Conservation (phyloP, 352 stramenopile species). For the Phytophthora cryptogea region DNA sequence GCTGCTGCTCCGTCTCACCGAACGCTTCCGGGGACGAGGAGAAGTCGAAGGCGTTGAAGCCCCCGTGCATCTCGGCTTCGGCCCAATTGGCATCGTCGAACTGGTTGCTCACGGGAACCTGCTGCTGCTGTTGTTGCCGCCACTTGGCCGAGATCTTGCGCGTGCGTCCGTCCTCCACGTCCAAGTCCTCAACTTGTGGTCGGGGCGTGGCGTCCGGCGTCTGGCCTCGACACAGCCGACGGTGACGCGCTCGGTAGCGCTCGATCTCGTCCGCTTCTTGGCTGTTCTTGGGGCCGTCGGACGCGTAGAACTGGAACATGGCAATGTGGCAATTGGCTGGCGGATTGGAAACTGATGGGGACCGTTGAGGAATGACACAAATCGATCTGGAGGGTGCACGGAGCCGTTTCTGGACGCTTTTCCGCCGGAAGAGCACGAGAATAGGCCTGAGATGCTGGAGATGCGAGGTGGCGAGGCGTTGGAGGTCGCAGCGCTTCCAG, state of each 20-base stretch:
- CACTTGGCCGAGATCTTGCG: constrained; percentile 47
- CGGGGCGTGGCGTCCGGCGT: constrained; percentile 11
- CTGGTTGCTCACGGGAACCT: constrained; percentile 29
- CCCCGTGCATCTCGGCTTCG: constrained; percentile 22
- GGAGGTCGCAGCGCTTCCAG: neutral
- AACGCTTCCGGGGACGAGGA: constrained; percentile 47
- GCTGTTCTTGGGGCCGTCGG: constrained; percentile 4
- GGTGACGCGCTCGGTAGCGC: constrained; percentile 43
- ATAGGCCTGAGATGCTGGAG: neutral
- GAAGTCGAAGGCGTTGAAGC: constrained; percentile 60
- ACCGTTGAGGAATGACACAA: constrained; percentile 5
- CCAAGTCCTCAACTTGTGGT: constrained; percentile 24
- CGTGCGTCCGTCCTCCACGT: constrained; percentile 39
- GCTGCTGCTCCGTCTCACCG: constrained; percentile 13
- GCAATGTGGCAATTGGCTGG: neutral
- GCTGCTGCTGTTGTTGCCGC: constrained; percentile 32
- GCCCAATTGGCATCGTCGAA: constrained; percentile 18
- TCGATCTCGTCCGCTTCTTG: constrained; percentile 44
- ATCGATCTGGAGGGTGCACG: constrained; percentile 3
- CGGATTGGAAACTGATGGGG: constrained; percentile 15
- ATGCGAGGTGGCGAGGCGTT: neutral
- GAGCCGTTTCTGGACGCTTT: constrained; percentile 26
- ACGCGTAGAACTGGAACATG: constrained; percentile 38
- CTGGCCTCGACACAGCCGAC: constrained; percentile 37
- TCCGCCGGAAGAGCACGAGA: neutral